Base-by-base conservation (phyloP, 1,139 yeast species). In the Kurtzmaniella natalensis region DNA sequence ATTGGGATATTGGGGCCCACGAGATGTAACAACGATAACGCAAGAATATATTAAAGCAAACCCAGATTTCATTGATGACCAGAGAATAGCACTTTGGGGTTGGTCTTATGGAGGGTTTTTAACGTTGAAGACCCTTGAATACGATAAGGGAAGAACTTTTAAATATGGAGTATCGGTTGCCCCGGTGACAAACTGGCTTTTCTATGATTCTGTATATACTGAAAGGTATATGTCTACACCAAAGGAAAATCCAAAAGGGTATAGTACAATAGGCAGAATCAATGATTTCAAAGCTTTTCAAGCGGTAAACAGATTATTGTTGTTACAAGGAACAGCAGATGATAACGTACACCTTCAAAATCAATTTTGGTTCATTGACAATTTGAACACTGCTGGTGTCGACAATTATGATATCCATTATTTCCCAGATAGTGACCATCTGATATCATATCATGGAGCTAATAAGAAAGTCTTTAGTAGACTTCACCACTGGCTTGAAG, bases 291-390 rank as follows among this genome's bases (percentile, higher is more conserved):
- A 59, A 1, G 63, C 64, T n/a, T 79, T 82, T 47, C 55, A 59
- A 26, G 44, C 52, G 2, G 57, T 72, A 1, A 61, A 70, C 24
- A 64, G 96, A 43, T 85, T 94, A 50, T 58, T 92, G 41, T 51
- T 92, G 5, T 81, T 89, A 81, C 98, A 92, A 51, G 99, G 99
- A 1, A 83, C 97, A 0, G 94, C 94, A 2, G 99, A 92, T 58
- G 99, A 94, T 53, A 92, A 92, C 57, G 99, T 92, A 17, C 98
- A 92, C 59, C 64, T 88, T 42, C 96, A 88, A 54, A 88, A 92
- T 58, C 82, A 94, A 27, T 68, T 82, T 43, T 75, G 81, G 51
- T 61, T 92, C 26, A 49, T 92, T 16, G 96, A 94, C 55, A 58
- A 74, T 37, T 64, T 92, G 33, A 82, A 87, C 49, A 31, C 72